Evolutionary conservation across 2,329 filamentous ascomycete genomes (phyloP), one percentile per base, ranked within the genome.

Genomic region (Penicillium hesseltinei): DNA sequence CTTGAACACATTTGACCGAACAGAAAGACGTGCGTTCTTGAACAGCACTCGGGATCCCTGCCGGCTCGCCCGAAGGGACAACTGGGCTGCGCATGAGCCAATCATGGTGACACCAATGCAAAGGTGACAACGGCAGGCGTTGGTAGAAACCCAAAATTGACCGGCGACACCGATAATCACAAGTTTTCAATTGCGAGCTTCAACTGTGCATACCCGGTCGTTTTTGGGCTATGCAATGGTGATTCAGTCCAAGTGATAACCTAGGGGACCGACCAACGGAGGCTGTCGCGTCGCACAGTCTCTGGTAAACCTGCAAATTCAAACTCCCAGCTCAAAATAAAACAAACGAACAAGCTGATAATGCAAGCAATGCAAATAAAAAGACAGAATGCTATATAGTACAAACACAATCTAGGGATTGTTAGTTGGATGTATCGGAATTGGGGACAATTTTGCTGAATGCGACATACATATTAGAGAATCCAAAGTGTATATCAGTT

Each of bases 81-180:
- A 33, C 53, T 58, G 53, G 7, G 31, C 36, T 44, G 45, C 54
- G 25, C 45, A 45, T 48, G 49, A 40, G 40, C 54, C 48, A 44
- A 66, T 43, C 64, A 66, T 66, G 51, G 51, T 61, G 53, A 27
- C 45, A 59, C 51, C 54, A 33, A 45, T 25, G 35, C 19, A 60
- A 45, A 58, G 9, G 9, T 47, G 21, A 58, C 38, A 47, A 44
- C 45, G 31, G 39, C 46, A 44, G 46, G 25, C 9, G 53, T 43
- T 39, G n/a, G 19, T 23, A 35, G 19, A 42, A 45, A 15, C n/a
- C 5, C 45, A 19, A 38, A 45, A 38, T 40, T n/a, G 25, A 36
- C 4, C 9, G 21, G 35, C 21, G 23, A 19, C 13, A 31, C 36
- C 7, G 7, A 47, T 35, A 36, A 35, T 42, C 48, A 52, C 54